Conservation (phyloP, 441 rosid species). For the Mallotus repandus region DNA sequence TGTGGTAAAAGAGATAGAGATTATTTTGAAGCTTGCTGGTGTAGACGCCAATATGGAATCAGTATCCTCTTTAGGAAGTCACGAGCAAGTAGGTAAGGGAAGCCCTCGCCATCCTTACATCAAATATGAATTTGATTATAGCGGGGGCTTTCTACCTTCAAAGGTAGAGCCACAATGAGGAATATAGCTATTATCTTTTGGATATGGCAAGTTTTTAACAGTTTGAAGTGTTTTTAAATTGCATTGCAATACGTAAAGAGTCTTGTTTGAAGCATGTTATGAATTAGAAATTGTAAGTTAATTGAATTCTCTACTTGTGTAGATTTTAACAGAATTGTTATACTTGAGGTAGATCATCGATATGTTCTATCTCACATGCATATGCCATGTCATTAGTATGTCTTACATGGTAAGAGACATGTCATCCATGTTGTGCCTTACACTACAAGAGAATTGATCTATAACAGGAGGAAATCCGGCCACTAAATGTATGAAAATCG, state of each 20-base stretch:
- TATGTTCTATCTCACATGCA: no score
- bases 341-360: no score
- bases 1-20: constrained; percentile 74
- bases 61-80: constrained; percentile 49
- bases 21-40: constrained; percentile 58
- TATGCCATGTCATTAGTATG: no score
- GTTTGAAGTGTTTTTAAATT: background rate
- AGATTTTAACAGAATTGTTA: no score
- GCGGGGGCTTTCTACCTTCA: no score
- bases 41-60: constrained; percentile 58
- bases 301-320: constrained; percentile 8
- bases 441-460: no score
- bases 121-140: no score
- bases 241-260: background rate
- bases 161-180: constrained; percentile 29
- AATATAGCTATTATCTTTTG: background rate
- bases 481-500: no score
- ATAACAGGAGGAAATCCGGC: no score
- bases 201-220: background rate
- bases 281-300: background rate
- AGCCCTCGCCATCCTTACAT: background rate
- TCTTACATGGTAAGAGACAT: no score
- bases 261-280: background rate
- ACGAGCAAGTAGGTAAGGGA: constrained; percentile 32
- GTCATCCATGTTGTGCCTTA: no score